Evolutionary conservation across 164 flowering plant species (phyloP).

Genomic region (Nelumbo lutea): DNA sequence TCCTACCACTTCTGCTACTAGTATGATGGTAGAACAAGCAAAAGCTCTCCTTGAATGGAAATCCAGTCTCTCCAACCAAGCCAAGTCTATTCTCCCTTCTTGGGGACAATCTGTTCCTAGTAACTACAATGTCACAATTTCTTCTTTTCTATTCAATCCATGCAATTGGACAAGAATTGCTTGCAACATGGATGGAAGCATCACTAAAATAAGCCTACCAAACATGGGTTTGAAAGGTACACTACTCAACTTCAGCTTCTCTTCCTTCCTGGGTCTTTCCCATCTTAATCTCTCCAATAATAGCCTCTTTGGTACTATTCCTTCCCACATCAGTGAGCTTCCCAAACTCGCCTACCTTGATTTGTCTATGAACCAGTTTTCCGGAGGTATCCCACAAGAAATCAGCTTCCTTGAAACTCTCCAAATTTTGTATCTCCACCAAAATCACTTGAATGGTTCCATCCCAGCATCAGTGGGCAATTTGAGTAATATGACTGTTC

Average conservation of each 20-base stretch:
- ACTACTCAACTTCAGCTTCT: background rate
- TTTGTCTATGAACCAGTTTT: background rate
- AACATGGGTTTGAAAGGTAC: background rate
- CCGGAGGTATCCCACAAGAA: background rate
- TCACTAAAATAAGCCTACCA: background rate
- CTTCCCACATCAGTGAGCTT: too few relatives aligned
- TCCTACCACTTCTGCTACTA: background rate
- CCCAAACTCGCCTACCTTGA: background rate
- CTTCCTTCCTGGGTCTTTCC: background rate
- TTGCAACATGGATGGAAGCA: background rate
- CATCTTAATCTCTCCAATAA: background rate
- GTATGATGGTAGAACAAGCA: background rate
- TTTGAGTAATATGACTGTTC: too few relatives aligned
- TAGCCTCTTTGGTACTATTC: too few relatives aligned
- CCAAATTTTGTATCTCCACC: background rate
- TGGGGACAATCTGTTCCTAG: background rate
- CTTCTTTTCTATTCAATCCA: background rate
- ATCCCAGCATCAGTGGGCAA: background rate
- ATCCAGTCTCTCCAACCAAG: too few relatives aligned
- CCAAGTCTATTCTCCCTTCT: background rate
- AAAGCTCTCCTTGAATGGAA: background rate
- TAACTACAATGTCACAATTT: background rate
- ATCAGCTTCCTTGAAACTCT: background rate
- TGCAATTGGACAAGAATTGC: background rate
- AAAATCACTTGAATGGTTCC: background rate